These are phyloP conservation scores for Kodamaea neixiangensis DNA, from an alignment of 805 yeast genomes.

Conservation along the genomic window DNA sequence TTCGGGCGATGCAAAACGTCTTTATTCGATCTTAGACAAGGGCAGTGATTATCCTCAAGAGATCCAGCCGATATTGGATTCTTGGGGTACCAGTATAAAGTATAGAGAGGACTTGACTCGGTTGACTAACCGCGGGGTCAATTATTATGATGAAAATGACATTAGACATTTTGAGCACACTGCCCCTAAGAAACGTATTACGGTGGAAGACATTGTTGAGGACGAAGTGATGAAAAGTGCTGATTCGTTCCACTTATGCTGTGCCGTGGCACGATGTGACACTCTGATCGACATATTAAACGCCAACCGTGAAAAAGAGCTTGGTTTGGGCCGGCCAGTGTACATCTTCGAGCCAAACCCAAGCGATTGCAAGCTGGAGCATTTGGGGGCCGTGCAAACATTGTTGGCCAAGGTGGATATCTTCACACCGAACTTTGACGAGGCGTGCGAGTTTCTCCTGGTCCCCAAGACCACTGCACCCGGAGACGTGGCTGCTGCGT, in stretches of 20 bases:
- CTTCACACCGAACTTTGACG: conserved; percentile 83
- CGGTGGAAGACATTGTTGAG: conserved; percentile 51
- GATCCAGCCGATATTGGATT: conserved; percentile 44
- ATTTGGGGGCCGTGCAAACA: conserved; percentile 30
- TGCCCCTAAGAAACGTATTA: conserved; percentile 62
- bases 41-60: conserved; percentile 74
- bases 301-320: conserved; percentile 13
- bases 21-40: conserved; percentile 57
- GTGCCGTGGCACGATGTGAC: conserved; percentile 64
- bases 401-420: conserved; percentile 53
- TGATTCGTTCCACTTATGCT: conserved; percentile 66
- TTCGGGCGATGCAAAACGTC: conserved; percentile 42
- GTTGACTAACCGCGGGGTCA: conserved; percentile 79
- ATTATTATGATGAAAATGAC: conserved; percentile 66
- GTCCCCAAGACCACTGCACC: conserved; percentile 19
- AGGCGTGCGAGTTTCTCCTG: conserved; percentile 68
- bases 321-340: conserved; percentile 28
- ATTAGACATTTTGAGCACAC: conserved; percentile 55
- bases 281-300: conserved; percentile 44
- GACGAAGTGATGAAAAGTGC: conserved; percentile 37
- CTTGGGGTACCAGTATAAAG: conserved; percentile 65
- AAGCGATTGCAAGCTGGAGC: conserved; percentile 60
- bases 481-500: conserved; percentile 37
- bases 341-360: conserved; percentile 89
- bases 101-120: conserved; percentile 55